These are phyloP conservation scores for Chaetoceros muelleri DNA, from an alignment of 108 stramenopile genomes.

Conservation along the genomic window DNA sequence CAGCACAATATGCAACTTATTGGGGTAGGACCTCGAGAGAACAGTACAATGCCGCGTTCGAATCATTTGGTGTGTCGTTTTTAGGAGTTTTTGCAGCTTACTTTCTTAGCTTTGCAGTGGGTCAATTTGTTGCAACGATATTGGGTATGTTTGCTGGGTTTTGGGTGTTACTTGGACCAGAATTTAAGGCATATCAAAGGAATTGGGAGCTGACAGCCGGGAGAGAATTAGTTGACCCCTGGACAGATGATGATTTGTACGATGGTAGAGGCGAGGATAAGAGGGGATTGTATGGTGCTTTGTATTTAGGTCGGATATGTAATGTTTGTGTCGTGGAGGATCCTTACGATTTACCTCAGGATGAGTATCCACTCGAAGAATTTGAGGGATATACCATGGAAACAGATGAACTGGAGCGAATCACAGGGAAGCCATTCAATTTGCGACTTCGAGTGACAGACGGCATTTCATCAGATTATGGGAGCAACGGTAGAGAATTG, in stretches of 20 bases:
- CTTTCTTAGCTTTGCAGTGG: constrained; percentile 66
- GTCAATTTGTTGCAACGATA: constrained; percentile 53
- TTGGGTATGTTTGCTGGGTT: constrained; percentile 53
- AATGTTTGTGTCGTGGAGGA: constrained; percentile 72
- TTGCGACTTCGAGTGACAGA: constrained; percentile 44
- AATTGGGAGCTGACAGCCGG: constrained; percentile 78
- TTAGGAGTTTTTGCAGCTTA: constrained; percentile 61
- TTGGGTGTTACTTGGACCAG: constrained; percentile 64
- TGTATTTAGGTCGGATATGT: constrained; percentile 40
- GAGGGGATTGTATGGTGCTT: constrained; percentile 60
- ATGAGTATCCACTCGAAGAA: constrained; percentile 62
- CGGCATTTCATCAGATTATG: neutral
- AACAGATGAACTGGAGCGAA: constrained; percentile 51
- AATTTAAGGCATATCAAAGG: constrained; percentile 58
- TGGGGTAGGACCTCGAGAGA: constrained; percentile 51
- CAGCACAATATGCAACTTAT: constrained; percentile 62
- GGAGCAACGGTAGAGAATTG: constrained; percentile 32
- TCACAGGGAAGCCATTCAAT: constrained; percentile 57
- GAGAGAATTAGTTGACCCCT: constrained; percentile 62
- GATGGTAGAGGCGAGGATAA: constrained; percentile 28
- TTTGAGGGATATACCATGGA: constrained; percentile 62
- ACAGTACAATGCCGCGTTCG: constrained; percentile 47
- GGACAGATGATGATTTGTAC: no score
- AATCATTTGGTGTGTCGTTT: constrained; percentile 48
- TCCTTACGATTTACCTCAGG: constrained; percentile 14